Conservation (phyloP, 2,329 filamentous ascomycete species). For the Emericellopsis atlantica region DNA sequence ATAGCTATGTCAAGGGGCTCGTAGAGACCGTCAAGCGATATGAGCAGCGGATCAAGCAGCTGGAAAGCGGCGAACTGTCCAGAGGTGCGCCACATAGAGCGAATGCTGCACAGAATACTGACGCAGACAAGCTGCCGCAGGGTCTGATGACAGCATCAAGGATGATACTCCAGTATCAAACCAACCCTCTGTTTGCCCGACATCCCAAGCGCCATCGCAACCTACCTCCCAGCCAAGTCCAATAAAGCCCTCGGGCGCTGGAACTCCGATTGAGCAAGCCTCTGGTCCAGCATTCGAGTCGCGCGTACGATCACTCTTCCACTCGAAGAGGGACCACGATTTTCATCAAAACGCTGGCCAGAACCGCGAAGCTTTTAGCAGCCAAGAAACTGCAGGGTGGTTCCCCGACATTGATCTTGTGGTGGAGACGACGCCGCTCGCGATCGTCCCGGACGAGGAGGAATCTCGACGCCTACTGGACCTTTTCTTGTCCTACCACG, state of each 20-base stretch:
- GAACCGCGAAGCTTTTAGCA: conserved; percentile 3
- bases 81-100: too few species aligned
- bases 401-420: conserved; percentile 6
- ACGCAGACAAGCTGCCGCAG: too few species aligned
- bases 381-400: conserved; percentile 3
- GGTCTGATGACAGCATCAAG: too few species aligned
- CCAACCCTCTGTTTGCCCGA: too few species aligned
- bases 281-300: conserved; percentile 10
- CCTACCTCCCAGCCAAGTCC: not conserved
- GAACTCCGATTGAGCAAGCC: conserved; percentile 3
- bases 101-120: too few species aligned
- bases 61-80: too few species aligned
- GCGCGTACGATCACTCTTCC: conserved; percentile 8
- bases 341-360: conserved; percentile 12
- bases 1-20: too few species aligned
- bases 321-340: conserved; percentile 5
- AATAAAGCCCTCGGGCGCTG: too few species aligned
- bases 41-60: too few species aligned
- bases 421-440: conserved; percentile 8
- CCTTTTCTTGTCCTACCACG: conserved; percentile 10
- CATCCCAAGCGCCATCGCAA: too few species aligned
- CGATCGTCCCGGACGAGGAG: conserved; percentile 5
- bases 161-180: too few species aligned
- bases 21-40: too few species aligned
- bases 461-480: conserved; percentile 10